Base-by-base conservation (phyloP, 768 basidiomycete species). In the Stropharia rugosoannulata region DNA sequence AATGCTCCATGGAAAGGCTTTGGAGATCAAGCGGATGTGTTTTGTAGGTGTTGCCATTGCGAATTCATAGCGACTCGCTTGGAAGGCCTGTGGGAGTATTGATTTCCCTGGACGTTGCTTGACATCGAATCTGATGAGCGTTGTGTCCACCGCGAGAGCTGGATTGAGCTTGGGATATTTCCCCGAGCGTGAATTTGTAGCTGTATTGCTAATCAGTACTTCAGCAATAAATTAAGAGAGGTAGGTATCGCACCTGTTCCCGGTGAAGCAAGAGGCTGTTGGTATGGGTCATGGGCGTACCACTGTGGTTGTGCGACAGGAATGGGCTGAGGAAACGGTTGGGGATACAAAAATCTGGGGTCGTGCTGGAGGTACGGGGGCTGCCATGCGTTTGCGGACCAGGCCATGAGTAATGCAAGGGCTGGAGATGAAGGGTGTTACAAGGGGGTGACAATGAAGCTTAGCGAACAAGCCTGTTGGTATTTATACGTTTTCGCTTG, bases 1-100 rank as follows among this genome's bases (percentile, higher is more conserved):
- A 60, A 87, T 77, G 4, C 76, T 62, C 87, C 87, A 89, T 0
- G 87, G 87, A 66, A 88, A 87, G 3, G 76, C 67, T 51, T 80
- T 81, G 13, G 79, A 86, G 56, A 87, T 72, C 44, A 89, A 73
- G 10, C 81, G 81, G 55, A 87, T 59, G 25, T 77, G 70, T 39
- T 66, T 68, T 8, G 75, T 70, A 5, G 72, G 68, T 18, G 59
- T 66, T 18, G 70, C 65, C 22, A 76, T 68, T 1, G 78, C 83
- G 41, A 67, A 69, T 15, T 72, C 58, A 42, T 64, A 59, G 0
- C 73, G 70, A 48, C 74, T 66, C 6, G 73, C 63, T 44, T 75
- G 69, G 68, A 75, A 82, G 2, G 71, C 77, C 29, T 75, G 69
- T 8, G 75, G 61, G 32, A 74, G 55, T 54, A 83, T 80, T 5